These are phyloP conservation scores for Cyanidiococcus yangmingshanensis DNA, from an alignment of 23 red algal genomes.

Conservation along the genomic window DNA sequence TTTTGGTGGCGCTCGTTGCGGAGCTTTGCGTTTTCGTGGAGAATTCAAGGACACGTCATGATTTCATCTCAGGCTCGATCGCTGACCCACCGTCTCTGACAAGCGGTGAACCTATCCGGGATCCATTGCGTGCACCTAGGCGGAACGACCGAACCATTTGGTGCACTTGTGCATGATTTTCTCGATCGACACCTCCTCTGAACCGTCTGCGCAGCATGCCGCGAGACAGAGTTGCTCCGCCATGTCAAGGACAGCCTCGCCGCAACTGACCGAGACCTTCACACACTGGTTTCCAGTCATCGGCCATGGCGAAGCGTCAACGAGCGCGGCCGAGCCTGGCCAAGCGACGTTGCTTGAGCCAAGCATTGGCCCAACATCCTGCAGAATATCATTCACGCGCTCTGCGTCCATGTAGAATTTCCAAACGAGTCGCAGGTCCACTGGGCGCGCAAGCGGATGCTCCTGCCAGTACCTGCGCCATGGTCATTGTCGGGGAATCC, in stretches of 20 bases:
- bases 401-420: not conserved
- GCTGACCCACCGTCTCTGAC: too few species aligned
- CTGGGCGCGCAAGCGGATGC: not conserved
- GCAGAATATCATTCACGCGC: constrained; percentile 13
- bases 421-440: constrained; percentile 9
- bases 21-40: too few species aligned
- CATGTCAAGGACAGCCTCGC: constrained; percentile 1
- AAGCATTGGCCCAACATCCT: not conserved
- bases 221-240: not conserved
- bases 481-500: not conserved
- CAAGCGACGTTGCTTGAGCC: not conserved
- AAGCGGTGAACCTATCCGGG: too few species aligned
- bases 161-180: not conserved
- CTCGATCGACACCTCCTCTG: not conserved
- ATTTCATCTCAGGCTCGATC: too few species aligned
- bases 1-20: too few species aligned
- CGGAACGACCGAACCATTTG: not conserved
- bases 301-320: not conserved
- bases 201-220: not conserved
- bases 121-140: too few species aligned
- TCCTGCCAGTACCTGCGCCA: not conserved
- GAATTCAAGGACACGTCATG: too few species aligned
- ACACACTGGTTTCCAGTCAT: not conserved
- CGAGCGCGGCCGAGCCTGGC: not conserved
- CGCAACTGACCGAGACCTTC: not conserved